Evolutionary conservation across 1,139 yeast genomes (phyloP).

Genomic region (Saccharomycopsis hybrid): DNA sequence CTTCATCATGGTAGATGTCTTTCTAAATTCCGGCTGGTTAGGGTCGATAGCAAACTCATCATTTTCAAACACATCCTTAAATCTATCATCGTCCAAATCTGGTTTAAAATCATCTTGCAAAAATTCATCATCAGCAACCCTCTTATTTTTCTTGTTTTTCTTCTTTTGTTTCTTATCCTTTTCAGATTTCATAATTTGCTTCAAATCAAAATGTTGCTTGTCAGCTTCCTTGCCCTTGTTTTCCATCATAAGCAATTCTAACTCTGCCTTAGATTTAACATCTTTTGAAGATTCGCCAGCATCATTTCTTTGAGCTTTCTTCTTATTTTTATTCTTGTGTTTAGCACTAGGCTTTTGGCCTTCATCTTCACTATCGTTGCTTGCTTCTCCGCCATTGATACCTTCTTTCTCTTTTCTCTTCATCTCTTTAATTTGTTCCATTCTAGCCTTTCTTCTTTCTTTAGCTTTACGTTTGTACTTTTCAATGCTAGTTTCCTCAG

Average conservation of each 20-base stretch:
- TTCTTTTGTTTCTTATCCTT: constrained; percentile 42
- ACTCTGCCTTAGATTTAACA: constrained; percentile 53
- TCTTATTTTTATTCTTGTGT: constrained; percentile 43
- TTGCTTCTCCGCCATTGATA: constrained; percentile 16
- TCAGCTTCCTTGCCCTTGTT: constrained; percentile 37
- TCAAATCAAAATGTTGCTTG: constrained; percentile 70
- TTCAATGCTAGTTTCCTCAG: constrained; percentile 55
- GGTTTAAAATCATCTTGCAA: constrained; percentile 60
- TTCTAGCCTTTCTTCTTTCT: constrained; percentile 81
- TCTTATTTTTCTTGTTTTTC: constrained; percentile 45
- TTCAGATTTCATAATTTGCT: constrained; percentile 67
- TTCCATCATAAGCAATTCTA: constrained; percentile 69
- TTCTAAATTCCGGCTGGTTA: constrained; percentile 79
- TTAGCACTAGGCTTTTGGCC: constrained; percentile 22
- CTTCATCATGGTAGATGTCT: constrained; percentile 80
- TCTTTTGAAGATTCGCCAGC: constrained; percentile 21
- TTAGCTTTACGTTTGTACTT: constrained; percentile 83
- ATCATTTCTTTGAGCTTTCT: constrained; percentile 29
- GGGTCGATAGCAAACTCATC: constrained; percentile 93
- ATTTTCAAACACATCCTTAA: constrained; percentile 77
- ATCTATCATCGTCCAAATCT: constrained; percentile 76
- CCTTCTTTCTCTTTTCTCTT: constrained; percentile 41
- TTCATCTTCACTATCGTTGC: constrained; percentile 20
- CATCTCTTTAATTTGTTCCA: constrained; percentile 60
- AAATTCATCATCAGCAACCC: constrained; percentile 37